Percentiles rank a stretch among this genome's conserved stretches.
Evolutionary conservation across 208 protist genomes (phyloP).

Genomic region (Leishmania major): DNA sequence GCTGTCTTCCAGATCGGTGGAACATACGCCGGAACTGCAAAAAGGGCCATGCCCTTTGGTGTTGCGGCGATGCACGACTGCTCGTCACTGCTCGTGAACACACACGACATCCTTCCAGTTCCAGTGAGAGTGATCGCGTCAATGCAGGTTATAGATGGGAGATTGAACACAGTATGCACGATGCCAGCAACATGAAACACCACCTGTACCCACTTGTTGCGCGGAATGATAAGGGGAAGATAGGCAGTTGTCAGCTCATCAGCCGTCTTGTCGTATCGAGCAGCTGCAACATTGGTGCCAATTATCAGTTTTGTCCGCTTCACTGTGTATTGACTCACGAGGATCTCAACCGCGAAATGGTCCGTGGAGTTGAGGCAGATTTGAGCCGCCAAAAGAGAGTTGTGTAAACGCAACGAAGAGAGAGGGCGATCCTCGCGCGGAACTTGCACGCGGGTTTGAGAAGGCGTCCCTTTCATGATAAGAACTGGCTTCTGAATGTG

Average conservation of each 20-base stretch:
- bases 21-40: constrained; percentile 82
- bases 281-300: constrained; percentile 62
- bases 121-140: constrained; percentile 67
- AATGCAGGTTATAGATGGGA: constrained; percentile 63
- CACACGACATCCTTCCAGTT: constrained; percentile 40
- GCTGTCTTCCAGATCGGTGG: constrained; percentile 77
- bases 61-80: constrained; percentile 68
- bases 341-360: constrained; percentile 74
- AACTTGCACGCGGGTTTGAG: constrained; percentile 57
- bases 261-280: constrained; percentile 33
- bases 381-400: constrained; percentile 63
- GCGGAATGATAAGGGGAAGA: constrained; percentile 77
- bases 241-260: constrained; percentile 45
- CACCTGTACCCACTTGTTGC: constrained; percentile 85
- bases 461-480: constrained; percentile 52
- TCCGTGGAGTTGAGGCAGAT: constrained; percentile 49
- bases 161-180: constrained; percentile 55
- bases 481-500: constrained; percentile 44
- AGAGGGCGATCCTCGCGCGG: constrained; percentile 64
- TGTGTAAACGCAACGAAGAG: constrained; percentile 43
- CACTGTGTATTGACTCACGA: constrained; percentile 42
- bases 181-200: constrained; percentile 84
- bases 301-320: constrained; percentile 67
- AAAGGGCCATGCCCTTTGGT: constrained; percentile 67
- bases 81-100: constrained; percentile 70